A percentile compares a stretch with the other conserved stretches of the same genome.
These are phyloP conservation scores for Uronychia binucleata DNA, from an alignment of 73 alveolate genomes.

Conservation along the genomic window DNA sequence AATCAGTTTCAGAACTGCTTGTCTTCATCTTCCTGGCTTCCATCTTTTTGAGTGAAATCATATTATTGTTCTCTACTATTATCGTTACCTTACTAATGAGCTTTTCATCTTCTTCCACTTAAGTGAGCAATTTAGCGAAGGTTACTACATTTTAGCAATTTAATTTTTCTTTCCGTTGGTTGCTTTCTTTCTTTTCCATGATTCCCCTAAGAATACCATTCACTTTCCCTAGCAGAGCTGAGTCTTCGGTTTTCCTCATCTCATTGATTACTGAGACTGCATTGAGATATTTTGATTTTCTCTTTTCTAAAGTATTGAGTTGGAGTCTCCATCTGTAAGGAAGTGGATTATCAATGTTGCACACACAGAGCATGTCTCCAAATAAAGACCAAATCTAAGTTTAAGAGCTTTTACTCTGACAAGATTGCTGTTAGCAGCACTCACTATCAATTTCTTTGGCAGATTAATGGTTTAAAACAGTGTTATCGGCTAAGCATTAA, in stretches of 20 bases:
- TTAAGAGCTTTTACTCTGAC: not conserved
- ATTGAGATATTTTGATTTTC: not conserved
- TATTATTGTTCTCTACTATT: not conserved
- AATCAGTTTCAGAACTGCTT: not conserved
- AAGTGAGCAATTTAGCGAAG: not conserved
- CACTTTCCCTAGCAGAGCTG: no score
- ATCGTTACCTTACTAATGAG: not conserved
- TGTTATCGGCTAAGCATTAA: conserved; percentile 1
- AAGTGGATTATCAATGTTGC: conserved; percentile 22
- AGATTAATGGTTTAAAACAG: not conserved
- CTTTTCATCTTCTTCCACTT: not conserved
- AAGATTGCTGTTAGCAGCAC: not conserved
- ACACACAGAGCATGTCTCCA: conserved; percentile 22
- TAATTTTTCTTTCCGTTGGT: not conserved
- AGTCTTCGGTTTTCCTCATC: not conserved
- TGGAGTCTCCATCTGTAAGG: conserved; percentile 24
- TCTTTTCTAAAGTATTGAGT: not conserved
- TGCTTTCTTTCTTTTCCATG: not conserved
- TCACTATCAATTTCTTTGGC: conserved; percentile 15
- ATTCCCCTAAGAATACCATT: no score
- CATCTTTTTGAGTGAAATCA: conserved; percentile 6
- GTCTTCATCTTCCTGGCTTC: conserved; percentile 30
- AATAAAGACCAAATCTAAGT: conserved; percentile 6
- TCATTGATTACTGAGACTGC: not conserved
- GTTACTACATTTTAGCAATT: not conserved